These are phyloP conservation scores for Kokia cookei DNA, from an alignment of 441 rosid genomes.

Conservation along the genomic window DNA sequence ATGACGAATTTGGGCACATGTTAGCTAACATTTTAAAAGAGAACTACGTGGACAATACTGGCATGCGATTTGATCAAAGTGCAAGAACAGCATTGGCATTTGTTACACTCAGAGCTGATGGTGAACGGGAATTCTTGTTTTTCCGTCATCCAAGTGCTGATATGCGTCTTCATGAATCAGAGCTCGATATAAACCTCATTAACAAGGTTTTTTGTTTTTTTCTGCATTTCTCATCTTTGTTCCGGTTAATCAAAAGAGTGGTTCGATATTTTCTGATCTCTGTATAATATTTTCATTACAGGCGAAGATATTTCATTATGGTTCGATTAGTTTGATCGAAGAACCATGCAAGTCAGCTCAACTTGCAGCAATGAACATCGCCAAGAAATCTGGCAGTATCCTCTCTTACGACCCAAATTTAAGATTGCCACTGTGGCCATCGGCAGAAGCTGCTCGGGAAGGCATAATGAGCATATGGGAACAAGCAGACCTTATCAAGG, in stretches of 20 bases:
- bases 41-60: conserved; percentile 76
- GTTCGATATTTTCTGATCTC: conserved; percentile 3
- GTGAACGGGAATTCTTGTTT: conserved; percentile 98
- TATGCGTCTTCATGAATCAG: conserved; percentile 89
- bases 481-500: conserved; percentile 91
- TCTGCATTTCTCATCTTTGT: background rate
- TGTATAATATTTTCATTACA: conserved; percentile 24
- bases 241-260: background rate
- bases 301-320: conserved; percentile 92
- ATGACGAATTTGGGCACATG: conserved; percentile 95
- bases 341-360: conserved; percentile 96
- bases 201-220: conserved; percentile 50
- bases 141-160: conserved; percentile 99
- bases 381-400: conserved; percentile 69
- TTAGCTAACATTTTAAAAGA: conserved; percentile 69
- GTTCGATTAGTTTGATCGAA: conserved; percentile 88
- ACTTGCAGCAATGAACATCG: conserved; percentile 83
- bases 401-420: conserved; percentile 95
- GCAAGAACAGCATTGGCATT: conserved; percentile 96
- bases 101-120: conserved; percentile 84
- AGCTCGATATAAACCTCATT: conserved; percentile 62
- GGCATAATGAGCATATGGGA: conserved; percentile 90
- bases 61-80: conserved; percentile 67
- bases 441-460: conserved; percentile 73
- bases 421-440: conserved; percentile 92